Evolutionary conservation across 2,329 filamentous ascomycete genomes (phyloP).

Genomic region (Alternaria gansuensis): DNA sequence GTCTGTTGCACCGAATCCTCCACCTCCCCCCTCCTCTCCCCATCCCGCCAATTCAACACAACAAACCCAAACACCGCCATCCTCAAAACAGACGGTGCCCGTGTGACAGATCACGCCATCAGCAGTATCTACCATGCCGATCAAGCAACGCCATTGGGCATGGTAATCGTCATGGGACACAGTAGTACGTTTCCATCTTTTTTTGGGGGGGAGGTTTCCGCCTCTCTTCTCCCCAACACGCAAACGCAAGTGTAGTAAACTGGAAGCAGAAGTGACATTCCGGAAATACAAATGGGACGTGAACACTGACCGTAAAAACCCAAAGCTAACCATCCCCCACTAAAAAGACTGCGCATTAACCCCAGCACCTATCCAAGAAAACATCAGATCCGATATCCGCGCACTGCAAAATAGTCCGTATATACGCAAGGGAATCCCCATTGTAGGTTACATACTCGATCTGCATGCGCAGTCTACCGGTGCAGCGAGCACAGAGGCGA

Average conservation of each 20-base stretch:
- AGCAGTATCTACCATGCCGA: slow-evolving; percentile 27
- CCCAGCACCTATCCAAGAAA: slow-evolving; percentile 19
- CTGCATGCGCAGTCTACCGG: neutral
- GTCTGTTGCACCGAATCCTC: slow-evolving; percentile 14
- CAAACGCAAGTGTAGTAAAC: too few relatives aligned
- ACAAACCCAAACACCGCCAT: slow-evolving; percentile 24
- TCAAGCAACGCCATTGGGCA: slow-evolving; percentile 23
- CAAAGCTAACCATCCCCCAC: too few relatives aligned
- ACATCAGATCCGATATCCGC: slow-evolving; percentile 28
- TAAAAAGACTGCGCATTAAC: slow-evolving; percentile 22
- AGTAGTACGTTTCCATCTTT: slow-evolving; percentile 18
- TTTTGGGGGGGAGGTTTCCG: neutral
- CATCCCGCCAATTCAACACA: slow-evolving; percentile 34
- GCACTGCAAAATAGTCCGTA: slow-evolving; percentile 21
- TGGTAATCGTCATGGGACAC: slow-evolving; percentile 38
- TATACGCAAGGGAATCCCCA: slow-evolving; percentile 29
- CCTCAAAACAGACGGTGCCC: slow-evolving; percentile 29
- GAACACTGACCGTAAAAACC: too few relatives aligned
- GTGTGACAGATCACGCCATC: slow-evolving; percentile 15
- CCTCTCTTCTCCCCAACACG: neutral
- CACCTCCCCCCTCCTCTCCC: slow-evolving; percentile 18
- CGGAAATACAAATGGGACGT: too few relatives aligned
- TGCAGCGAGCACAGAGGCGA: slow-evolving; percentile 5
- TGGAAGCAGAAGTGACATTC: too few relatives aligned
- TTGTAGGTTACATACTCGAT: slow-evolving; percentile 36